phyloP scores from a whole-genome alignment of 352 stramenopile species.

The Globisporangium cylindrosporum region DNA sequence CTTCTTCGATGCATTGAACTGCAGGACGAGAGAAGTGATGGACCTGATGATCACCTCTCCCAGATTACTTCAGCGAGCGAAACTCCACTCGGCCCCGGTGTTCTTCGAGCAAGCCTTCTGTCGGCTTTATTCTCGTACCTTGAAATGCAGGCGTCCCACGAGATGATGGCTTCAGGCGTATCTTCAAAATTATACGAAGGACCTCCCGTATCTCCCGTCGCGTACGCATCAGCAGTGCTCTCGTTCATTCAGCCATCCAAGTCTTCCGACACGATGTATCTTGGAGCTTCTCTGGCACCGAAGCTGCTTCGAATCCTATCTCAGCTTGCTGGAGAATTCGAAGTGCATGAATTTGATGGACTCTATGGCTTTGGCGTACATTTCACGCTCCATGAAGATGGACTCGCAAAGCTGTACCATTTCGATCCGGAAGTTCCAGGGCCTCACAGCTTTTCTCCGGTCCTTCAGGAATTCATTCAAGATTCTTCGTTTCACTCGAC shows the following conservation, averaged over 20 bases:
- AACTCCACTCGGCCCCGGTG: background rate
- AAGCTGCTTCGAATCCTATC: conserved; percentile 43
- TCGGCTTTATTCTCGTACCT: conserved; percentile 14
- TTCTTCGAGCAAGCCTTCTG: conserved; percentile 13
- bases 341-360: conserved; percentile 21
- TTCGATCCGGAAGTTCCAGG: background rate
- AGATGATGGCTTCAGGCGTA: background rate
- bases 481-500: conserved; percentile 12
- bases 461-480: conserved; percentile 13
- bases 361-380: conserved; percentile 52
- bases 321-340: conserved; percentile 23
- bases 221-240: conserved; percentile 36
- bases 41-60: background rate
- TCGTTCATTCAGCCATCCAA: conserved; percentile 30
- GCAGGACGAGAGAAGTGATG: conserved; percentile 3
- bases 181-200: background rate
- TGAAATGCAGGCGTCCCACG: conserved; percentile 11
- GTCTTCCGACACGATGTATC: background rate
- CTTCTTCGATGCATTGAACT: conserved; percentile 21
- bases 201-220: conserved; percentile 29
- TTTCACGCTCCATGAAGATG: conserved; percentile 46
- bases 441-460: conserved; percentile 17
- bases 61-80: background rate
- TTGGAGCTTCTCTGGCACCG: conserved; percentile 22
- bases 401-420: conserved; percentile 12